Base-by-base conservation (phyloP, 129 eudicot species). In the Oenanthe sinensis region DNA sequence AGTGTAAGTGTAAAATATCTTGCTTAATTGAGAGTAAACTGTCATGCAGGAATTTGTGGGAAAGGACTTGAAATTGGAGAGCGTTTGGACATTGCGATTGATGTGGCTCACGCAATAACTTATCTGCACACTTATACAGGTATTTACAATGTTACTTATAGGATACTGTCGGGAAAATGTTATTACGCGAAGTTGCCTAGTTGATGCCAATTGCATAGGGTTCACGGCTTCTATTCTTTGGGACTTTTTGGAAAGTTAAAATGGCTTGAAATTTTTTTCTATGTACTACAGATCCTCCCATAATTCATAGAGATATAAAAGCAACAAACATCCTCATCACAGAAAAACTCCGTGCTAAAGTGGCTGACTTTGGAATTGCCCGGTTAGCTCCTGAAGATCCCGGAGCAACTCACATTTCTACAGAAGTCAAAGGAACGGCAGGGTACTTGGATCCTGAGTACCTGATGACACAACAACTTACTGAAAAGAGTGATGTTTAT, bases 401-500 rank as follows among this genome's bases (percentile, higher is more conserved):
- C 0, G 81, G 33, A 0, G 97, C 88, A 37, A 91, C 98, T 63
- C 96, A 93, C 46, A 86, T 93, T 46, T 93, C 97, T 20, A 93
- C 98, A 20, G 93, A 93, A 84, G 87, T 93, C 39, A 93, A 88
- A 84, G 97, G 98, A 77, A 93, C 98, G 3, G 89, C 91, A 15
- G 98, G 98, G 55, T 93, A 93, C 75, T 82, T 91, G 83, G 98
- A 93, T 79, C 98, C 97, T 16, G 98, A 93, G 81, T 93, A 93
- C 75, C 65, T 93, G 16, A 87, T 65, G 81, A 86, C 98, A 11
- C 80, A 91, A 69, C 97, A 93, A 63, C 91, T 93, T 58, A 93
- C 98, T 19, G 92, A 87, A 42, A 93, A 91, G 84, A 93, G 98
- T 74, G 98, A 93, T 84, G 97, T 93, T 30, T 93, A 91, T 86